These are phyloP conservation scores for Backusella australiensis DNA, from an alignment of 192 early-diverging fungal genomes.

Conservation along the genomic window DNA sequence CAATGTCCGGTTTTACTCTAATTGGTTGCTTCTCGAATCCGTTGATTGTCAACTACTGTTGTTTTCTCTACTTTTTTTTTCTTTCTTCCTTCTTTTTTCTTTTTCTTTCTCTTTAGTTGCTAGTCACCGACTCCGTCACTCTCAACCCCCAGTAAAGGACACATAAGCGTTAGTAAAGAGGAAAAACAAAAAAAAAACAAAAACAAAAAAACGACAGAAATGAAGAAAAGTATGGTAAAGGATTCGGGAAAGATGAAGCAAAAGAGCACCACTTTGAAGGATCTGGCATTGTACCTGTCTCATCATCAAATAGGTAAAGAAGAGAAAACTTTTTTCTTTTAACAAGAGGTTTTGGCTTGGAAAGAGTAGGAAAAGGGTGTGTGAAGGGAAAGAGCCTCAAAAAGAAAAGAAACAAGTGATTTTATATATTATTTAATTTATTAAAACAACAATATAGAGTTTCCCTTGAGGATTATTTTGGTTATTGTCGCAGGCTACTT, in stretches of 20 bases:
- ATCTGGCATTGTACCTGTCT: slow-evolving; percentile 26
- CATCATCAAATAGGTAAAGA: slow-evolving; percentile 41
- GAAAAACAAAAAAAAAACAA: not conserved
- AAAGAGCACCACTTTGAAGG: slow-evolving; percentile 4
- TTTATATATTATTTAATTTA: not conserved
- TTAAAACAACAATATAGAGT: slow-evolving; percentile 21
- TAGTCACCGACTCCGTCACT: not conserved
- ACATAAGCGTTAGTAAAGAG: not conserved
- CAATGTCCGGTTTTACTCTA: slow-evolving; percentile 1
- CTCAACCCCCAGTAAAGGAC: not conserved
- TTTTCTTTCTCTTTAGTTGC: not conserved
- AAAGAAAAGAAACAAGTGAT: not conserved
- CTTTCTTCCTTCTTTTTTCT: not conserved
- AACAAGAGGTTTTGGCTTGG: not conserved
- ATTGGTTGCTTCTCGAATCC: not conserved
- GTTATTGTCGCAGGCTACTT: slow-evolving; percentile 36
- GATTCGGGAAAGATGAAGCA: not conserved
- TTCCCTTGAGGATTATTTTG: slow-evolving; percentile 39
- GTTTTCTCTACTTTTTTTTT: not conserved
- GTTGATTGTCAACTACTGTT: not conserved
- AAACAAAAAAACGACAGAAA: not conserved
- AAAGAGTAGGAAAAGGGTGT: not conserved
- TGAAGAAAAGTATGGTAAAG: slow-evolving; percentile 10
- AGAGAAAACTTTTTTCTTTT: not conserved
- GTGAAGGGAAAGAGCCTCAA: not conserved